Conservation (phyloP, 345 rosid species). For the Limnanthes douglasii region DNA sequence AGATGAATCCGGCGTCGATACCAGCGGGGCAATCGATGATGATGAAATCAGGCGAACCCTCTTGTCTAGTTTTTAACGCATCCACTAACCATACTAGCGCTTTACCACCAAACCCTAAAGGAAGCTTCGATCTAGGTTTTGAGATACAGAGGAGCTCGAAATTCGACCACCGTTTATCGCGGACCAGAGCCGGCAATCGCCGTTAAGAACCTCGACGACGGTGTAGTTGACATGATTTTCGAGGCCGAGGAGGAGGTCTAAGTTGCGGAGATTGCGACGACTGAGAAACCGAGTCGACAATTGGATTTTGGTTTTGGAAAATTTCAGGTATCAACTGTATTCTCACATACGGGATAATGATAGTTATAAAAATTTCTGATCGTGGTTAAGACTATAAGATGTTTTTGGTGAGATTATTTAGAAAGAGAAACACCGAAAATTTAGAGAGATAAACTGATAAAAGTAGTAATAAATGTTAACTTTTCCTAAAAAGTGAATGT, state of each 20-base stretch:
- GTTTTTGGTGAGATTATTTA: no score
- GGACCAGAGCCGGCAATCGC: slow-evolving; percentile 37
- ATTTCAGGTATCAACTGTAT: no score
- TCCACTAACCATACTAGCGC: slow-evolving; percentile 90
- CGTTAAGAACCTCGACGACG: slow-evolving; percentile 13
- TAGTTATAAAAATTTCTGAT: no score
- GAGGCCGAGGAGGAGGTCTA: slow-evolving; percentile 61
- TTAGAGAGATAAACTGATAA: no score
- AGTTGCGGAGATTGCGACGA: slow-evolving; percentile 74
- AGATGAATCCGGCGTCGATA: slow-evolving; percentile 96
- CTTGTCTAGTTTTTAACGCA: slow-evolving; percentile 47
- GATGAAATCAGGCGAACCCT: slow-evolving; percentile 74
- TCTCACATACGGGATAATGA: no score
- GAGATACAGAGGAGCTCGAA: slow-evolving; percentile 89
- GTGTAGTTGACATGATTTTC: slow-evolving; percentile 74
- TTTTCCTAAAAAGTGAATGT: no score
- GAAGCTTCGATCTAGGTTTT: slow-evolving; percentile 84
- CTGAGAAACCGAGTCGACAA: slow-evolving; percentile 78
- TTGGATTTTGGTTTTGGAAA: no score
- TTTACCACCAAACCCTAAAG: slow-evolving; percentile 85
- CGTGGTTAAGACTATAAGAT: no score
- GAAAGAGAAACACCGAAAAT: no score
- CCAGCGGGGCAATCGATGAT: slow-evolving; percentile 91
- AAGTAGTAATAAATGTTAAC: no score
- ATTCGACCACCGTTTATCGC: slow-evolving; percentile 92